Evolutionary conservation across 179 eudicot genomes (phyloP), one percentile per base, ranked within the genome.

Genomic region (Dionaea muscipula): DNA sequence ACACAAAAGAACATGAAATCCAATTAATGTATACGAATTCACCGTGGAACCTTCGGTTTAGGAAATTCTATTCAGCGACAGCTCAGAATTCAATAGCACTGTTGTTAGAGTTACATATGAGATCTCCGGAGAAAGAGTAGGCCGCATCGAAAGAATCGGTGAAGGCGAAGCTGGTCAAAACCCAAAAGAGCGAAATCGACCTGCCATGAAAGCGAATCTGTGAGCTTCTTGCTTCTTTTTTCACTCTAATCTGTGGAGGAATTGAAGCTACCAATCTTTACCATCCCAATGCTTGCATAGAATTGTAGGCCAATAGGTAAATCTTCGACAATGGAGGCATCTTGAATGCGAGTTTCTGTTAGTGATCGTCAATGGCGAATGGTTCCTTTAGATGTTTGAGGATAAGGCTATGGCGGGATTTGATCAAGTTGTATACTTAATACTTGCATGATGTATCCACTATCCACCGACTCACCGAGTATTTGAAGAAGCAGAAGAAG

Each of bases 271-370:
- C 55, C 2, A 39, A 25, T 4, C 51, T n/a, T 48, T 78, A 87
- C 96, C 94, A 88, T 56, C 85, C 91, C 47, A 75, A 12, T 14
- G 88, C 77, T 70, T 88, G 96, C 61, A 74, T 61, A 14, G 67
- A 69, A 53, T 88, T 88, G 81, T 88, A 88, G 20, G 66, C 61
- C 61, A 85, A 67, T 65, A 88, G 96, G 67, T 85, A 85, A 49
- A 68, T 53, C 13, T 53, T 81, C 35, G 64, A 65, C 8, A 81
- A 66, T 44, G 37, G 57, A 28, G 68, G 24, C 90, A 80, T 80
- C 43, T 35, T 37, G 28, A 22, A 17, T 17, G 47, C 6, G 20
- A 43, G 47, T 16, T 10, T 7, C 11, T 31, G 57, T 19, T 33
- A 40, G 13, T 18, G 57, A 53, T 33, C 41, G 20, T 8, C 43